These are phyloP conservation scores for Stachybotrys chartarum DNA, from an alignment of 2,329 filamentous ascomycete genomes.

Conservation along the genomic window DNA sequence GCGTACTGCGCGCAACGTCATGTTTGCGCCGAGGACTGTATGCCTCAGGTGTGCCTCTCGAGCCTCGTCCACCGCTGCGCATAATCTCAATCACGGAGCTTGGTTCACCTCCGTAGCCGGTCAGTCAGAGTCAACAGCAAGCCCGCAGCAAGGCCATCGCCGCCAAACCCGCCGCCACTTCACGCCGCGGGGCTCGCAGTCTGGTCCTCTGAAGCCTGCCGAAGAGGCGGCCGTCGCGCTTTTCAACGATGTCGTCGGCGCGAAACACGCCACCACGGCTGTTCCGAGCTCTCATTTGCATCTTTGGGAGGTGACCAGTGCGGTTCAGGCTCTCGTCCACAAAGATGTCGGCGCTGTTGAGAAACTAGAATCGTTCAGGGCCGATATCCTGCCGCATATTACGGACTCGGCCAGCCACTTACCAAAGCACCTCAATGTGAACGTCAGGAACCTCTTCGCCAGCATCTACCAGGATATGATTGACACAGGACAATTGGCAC, in stretches of 20 bases:
- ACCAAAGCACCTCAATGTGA: conserved; percentile 18
- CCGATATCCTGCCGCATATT: conserved; percentile 22
- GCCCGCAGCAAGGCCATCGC: not conserved
- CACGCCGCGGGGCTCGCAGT: not conserved
- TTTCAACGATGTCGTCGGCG: conserved; percentile 28
- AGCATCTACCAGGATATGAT: not conserved
- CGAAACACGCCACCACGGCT: not conserved
- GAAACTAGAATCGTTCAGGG: conserved; percentile 16
- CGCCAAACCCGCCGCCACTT: not conserved
- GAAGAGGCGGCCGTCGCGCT: conserved; percentile 21
- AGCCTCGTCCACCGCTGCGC: not conserved
- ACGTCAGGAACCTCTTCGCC: conserved; percentile 13
- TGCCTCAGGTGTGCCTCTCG: conserved; percentile 25
- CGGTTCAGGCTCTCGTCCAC: conserved; percentile 16
- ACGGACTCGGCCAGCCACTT: conserved; percentile 15
- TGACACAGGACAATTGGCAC: not conserved
- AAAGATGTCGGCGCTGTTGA: conserved; percentile 5
- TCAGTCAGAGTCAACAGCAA: not conserved
- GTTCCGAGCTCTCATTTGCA: conserved; percentile 8
- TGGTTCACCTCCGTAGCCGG: not conserved
- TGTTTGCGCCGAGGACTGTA: conserved; percentile 25
- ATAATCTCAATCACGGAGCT: not conserved
- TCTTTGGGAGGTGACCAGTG: conserved; percentile 22
- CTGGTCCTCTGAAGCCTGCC: not conserved
- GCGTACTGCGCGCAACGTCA: conserved; percentile 9